These are phyloP conservation scores for Phoma sp. DNA, from an alignment of 2,329 filamentous ascomycete species.

Conservation along the genomic window DNA sequence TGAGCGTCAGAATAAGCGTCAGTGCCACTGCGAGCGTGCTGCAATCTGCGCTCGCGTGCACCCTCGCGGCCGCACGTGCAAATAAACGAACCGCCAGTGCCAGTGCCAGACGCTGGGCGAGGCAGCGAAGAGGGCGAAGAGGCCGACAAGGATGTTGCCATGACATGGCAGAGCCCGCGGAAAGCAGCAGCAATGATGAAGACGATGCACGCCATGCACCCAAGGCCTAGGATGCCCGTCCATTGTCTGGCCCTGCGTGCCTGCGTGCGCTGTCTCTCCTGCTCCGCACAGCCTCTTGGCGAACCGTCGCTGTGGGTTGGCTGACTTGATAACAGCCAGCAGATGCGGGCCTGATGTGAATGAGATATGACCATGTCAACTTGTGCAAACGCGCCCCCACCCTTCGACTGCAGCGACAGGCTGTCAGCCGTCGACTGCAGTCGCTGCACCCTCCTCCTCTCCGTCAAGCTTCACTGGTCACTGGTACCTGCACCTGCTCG, in stretches of 20 bases:
- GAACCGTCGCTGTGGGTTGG: conserved; percentile 35
- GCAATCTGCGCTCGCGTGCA: conserved; percentile 28
- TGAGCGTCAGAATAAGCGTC: no score
- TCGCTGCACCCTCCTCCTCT: not conserved
- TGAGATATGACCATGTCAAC: conserved; percentile 42
- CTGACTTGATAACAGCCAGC: conserved; percentile 41
- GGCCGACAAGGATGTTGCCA: conserved; percentile 27
- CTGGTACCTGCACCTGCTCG: not conserved
- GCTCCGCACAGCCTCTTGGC: conserved; percentile 37
- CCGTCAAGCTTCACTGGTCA: not conserved
- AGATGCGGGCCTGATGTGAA: conserved; percentile 35
- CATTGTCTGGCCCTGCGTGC: conserved; percentile 18
- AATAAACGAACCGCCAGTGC: not conserved
- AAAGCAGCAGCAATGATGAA: conserved; percentile 30
- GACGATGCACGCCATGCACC: conserved; percentile 20
- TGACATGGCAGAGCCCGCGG: conserved; percentile 33
- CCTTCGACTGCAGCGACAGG: conserved; percentile 7
- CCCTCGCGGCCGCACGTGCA: conserved; percentile 27
- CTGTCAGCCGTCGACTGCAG: conserved; percentile 3
- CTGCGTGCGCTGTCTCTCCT: conserved; percentile 25
- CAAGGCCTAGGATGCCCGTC: conserved; percentile 16
- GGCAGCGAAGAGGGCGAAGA: conserved; percentile 25
- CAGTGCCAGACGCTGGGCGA: conserved; percentile 13
- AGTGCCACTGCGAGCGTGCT: conserved; percentile 6
- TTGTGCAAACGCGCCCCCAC: conserved; percentile 27